Evolutionary conservation across 352 stramenopile species (phyloP).

Genomic region (Salisapilia sapeloensis): DNA sequence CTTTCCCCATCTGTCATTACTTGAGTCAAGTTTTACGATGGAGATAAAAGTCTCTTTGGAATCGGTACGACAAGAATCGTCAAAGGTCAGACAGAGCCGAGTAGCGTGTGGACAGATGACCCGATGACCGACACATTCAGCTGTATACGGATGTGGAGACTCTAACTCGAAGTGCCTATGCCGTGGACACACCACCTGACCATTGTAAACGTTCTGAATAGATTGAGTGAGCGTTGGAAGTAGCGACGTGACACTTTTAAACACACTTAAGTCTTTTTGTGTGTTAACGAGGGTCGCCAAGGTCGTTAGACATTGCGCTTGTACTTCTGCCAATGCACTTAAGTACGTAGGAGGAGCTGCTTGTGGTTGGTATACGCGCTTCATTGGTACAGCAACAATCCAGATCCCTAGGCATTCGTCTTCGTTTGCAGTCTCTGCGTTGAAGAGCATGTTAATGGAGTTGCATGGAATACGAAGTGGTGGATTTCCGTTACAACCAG

Average conservation of each 20-base stretch:
- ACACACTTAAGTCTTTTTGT: too few relatives aligned
- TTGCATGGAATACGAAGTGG: constrained; percentile 45
- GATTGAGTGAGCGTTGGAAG: too few relatives aligned
- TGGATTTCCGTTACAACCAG: constrained; percentile 28
- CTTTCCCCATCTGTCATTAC: constrained; percentile 40
- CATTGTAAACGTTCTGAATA: too few relatives aligned
- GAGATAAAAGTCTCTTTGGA: constrained; percentile 61
- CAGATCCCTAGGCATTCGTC: too few relatives aligned
- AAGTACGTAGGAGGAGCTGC: constrained; percentile 14
- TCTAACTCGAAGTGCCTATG: too few relatives aligned
- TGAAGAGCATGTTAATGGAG: constrained; percentile 53
- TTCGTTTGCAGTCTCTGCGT: too few relatives aligned
- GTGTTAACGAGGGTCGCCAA: constrained; percentile 6
- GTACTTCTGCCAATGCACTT: constrained; percentile 37
- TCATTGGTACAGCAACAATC: too few relatives aligned
- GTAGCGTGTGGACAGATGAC: constrained; percentile 57
- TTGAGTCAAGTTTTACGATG: constrained; percentile 72
- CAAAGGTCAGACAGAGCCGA: constrained; percentile 51
- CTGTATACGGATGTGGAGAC: too few relatives aligned
- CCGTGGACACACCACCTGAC: too few relatives aligned
- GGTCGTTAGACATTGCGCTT: constrained; percentile 35
- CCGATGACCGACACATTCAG: too few relatives aligned
- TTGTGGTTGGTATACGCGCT: too few relatives aligned
- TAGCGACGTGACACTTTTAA: too few relatives aligned
- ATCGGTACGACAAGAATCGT: constrained; percentile 42